These are phyloP conservation scores for Bonia amplexicaulis DNA, from an alignment of 176 grass and related monocot species.

Conservation along the genomic window DNA sequence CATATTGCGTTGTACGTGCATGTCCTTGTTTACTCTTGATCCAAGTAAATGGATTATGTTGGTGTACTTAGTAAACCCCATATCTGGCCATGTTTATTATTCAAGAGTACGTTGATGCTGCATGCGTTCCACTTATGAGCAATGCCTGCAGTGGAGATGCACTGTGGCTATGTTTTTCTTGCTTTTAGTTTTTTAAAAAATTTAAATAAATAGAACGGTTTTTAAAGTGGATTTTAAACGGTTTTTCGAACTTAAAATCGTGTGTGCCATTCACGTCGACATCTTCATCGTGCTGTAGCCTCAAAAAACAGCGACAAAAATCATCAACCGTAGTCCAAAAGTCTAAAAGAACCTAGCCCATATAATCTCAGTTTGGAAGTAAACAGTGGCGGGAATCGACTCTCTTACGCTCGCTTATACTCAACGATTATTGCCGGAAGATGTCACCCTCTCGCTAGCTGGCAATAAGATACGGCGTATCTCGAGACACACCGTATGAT, in stretches of 20 bases:
- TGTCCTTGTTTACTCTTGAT: background rate
- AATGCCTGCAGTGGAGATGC: background rate
- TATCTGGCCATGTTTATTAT: background rate
- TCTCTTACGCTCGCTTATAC: background rate
- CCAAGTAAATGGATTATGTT: background rate
- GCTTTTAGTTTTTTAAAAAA: too few species aligned
- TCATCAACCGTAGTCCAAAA: too few species aligned
- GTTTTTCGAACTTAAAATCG: too few species aligned
- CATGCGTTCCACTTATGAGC: background rate
- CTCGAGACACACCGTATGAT: background rate
- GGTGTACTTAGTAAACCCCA: background rate
- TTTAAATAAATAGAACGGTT: too few species aligned
- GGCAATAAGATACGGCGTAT: background rate
- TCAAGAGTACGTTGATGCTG: background rate
- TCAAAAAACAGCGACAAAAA: too few species aligned
- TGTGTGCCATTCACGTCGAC: accelerated
- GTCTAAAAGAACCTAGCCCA: too few species aligned
- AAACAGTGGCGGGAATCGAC: background rate
- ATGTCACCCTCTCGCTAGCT: background rate
- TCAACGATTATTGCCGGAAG: background rate
- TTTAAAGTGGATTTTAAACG: too few species aligned
- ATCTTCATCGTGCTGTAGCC: accelerated
- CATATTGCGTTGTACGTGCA: background rate
- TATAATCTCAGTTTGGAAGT: conserved; percentile 5
- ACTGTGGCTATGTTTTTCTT: too few species aligned